Percentiles rank a stretch among this genome's conserved stretches.
These are phyloP conservation scores for Euphorbia schlechtendalii DNA, from an alignment of 441 rosid genomes.

Conservation along the genomic window DNA sequence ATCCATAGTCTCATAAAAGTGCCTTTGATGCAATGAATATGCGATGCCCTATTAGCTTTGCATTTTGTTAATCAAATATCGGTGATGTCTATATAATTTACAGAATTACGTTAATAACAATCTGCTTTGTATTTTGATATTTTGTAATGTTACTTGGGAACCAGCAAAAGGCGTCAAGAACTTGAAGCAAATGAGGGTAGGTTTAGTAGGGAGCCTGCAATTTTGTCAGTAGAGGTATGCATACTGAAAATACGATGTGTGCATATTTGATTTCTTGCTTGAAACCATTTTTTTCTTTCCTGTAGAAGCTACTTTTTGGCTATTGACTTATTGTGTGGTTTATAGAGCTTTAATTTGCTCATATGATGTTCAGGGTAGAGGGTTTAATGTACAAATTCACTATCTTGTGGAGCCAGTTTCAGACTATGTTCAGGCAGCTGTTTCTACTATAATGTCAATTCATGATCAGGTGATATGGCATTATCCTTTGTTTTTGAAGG, in stretches of 20 bases:
- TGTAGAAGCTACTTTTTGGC: no score
- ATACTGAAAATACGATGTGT: background rate
- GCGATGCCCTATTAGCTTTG: background rate
- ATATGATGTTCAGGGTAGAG: conserved; percentile 69
- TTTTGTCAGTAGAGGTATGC: conserved; percentile 85
- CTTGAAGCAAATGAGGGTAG: conserved; percentile 37
- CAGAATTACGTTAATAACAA: background rate
- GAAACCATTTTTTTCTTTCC: conserved; percentile 2
- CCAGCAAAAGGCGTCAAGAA: conserved; percentile 48
- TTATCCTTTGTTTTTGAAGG: background rate
- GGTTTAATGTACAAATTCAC: conserved; percentile 75
- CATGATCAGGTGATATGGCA: conserved; percentile 61
- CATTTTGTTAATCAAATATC: background rate
- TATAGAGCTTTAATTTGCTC: conserved; percentile 8
- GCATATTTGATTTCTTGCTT: background rate
- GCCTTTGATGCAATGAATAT: background rate
- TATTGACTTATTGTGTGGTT: background rate
- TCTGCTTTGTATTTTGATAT: background rate
- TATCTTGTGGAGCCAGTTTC: conserved; percentile 85
- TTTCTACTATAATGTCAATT: conserved; percentile 69
- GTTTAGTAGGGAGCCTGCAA: conserved; percentile 68
- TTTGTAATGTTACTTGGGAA: conserved; percentile 21
- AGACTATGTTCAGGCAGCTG: conserved; percentile 71
- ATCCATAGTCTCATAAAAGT: background rate
- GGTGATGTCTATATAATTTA: background rate